phyloP scores from a whole-genome alignment of 495 filamentous ascomycete genomes.

The Tirmania nivea region DNA sequence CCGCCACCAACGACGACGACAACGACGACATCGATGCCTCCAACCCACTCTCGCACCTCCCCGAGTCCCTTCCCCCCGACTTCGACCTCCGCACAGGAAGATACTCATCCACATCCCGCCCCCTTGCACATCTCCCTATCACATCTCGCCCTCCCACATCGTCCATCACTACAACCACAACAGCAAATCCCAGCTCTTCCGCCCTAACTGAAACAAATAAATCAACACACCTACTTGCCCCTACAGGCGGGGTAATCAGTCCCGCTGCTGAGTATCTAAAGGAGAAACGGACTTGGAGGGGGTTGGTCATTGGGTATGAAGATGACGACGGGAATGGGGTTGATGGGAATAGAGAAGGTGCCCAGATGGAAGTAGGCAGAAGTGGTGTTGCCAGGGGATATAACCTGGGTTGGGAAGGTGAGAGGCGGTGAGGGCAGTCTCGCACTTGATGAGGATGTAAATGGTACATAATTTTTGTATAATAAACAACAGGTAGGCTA shows the following conservation, averaged over 20 bases:
- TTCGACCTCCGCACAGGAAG: conserved; percentile 79
- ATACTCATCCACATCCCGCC: conserved; percentile 61
- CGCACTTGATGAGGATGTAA: background rate
- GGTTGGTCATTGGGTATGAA: conserved; percentile 53
- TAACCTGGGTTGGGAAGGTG: conserved; percentile 36
- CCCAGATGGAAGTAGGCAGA: conserved; percentile 56
- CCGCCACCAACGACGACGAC: conserved; percentile 6
- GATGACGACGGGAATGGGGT: conserved; percentile 26
- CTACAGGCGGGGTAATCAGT: conserved; percentile 59
- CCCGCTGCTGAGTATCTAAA: conserved; percentile 75
- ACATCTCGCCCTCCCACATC: conserved; percentile 3
- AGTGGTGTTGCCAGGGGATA: conserved; percentile 84
- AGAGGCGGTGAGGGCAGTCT: background rate
- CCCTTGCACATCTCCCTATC: conserved; percentile 36
- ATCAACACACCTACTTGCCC: conserved; percentile 28
- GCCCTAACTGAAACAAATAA: conserved; percentile 16
- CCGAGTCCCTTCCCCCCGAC: conserved; percentile 43
- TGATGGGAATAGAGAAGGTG: conserved; percentile 28
- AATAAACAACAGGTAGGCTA: background rate
- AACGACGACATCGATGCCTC: conserved; percentile 32
- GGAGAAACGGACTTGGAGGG: conserved; percentile 72
- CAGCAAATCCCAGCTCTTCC: conserved; percentile 14
- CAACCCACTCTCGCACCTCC: conserved; percentile 27
- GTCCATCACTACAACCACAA: conserved; percentile 9
- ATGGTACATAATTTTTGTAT: background rate